These are phyloP conservation scores for Didymella glomerata DNA, from an alignment of 2,329 filamentous ascomycete species.

Conservation along the genomic window DNA sequence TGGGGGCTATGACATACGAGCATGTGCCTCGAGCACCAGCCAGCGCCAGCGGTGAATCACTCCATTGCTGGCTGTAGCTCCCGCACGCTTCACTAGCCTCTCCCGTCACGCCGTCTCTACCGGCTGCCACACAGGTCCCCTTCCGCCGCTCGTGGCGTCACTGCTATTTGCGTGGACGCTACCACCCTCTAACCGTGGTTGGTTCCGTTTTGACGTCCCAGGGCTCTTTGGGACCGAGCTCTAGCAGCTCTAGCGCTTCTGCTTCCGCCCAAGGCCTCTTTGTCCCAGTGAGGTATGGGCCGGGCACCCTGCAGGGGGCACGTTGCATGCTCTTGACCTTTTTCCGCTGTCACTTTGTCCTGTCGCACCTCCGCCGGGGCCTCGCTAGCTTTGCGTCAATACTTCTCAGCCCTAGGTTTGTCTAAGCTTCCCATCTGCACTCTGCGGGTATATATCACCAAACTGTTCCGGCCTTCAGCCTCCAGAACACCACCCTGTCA, in stretches of 20 bases:
- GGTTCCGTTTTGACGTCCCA: slow-evolving; percentile 43
- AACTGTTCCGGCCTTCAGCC: slow-evolving; percentile 36
- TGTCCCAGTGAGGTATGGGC: slow-evolving; percentile 50
- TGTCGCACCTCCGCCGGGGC: slow-evolving; percentile 22
- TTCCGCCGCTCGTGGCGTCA: slow-evolving; percentile 45
- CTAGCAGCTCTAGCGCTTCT: slow-evolving; percentile 48
- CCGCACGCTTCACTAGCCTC: slow-evolving; percentile 51
- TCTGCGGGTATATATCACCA: slow-evolving; percentile 49
- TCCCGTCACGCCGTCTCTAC: slow-evolving; percentile 44
- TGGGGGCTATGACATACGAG: slow-evolving; percentile 53
- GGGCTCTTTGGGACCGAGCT: slow-evolving; percentile 44
- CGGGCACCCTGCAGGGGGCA: slow-evolving; percentile 38
- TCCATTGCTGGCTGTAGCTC: slow-evolving; percentile 46
- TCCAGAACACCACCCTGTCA: slow-evolving; percentile 42
- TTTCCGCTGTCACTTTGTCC: slow-evolving; percentile 24
- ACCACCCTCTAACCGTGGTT: slow-evolving; percentile 35
- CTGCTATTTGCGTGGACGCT: slow-evolving; percentile 49
- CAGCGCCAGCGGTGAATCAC: slow-evolving; percentile 47
- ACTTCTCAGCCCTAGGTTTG: slow-evolving; percentile 25
- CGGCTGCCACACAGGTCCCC: slow-evolving; percentile 44
- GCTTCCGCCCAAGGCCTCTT: slow-evolving; percentile 46
- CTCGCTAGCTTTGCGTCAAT: slow-evolving; percentile 23
- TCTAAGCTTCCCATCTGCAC: slow-evolving; percentile 44
- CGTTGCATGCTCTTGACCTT: slow-evolving; percentile 37
- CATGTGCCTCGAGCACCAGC: slow-evolving; percentile 40